phyloP scores from a whole-genome alignment of 768 basidiomycete species.

The Cubamyces sp. region DNA sequence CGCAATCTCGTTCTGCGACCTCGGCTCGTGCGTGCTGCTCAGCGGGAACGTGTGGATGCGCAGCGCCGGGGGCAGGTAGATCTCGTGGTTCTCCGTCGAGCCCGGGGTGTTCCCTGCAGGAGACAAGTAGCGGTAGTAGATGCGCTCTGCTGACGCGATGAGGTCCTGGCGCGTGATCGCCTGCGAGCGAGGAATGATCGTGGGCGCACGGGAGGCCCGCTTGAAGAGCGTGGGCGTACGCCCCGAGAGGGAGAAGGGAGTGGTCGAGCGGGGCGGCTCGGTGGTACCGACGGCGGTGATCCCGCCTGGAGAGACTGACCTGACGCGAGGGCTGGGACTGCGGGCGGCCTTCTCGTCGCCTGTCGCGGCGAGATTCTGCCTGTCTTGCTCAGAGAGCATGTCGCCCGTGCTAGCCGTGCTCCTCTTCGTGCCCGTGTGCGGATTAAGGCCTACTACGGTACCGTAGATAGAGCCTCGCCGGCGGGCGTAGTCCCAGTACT shows the following conservation, averaged over 20 bases:
- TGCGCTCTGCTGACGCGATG: slow-evolving; percentile 92
- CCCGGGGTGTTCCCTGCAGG: slow-evolving; percentile 76
- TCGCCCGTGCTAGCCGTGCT: slow-evolving; percentile 85
- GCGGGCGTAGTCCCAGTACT: slow-evolving; percentile 95
- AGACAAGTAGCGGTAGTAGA: slow-evolving; percentile 92
- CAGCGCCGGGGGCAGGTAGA: slow-evolving; percentile 92
- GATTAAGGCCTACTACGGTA: slow-evolving; percentile 78
- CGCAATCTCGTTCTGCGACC: slow-evolving; percentile 65
- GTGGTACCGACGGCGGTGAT: slow-evolving; percentile 42
- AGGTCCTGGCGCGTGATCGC: slow-evolving; percentile 91
- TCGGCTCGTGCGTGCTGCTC: slow-evolving; percentile 73
- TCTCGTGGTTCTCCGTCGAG: slow-evolving; percentile 91
- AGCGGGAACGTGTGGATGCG: slow-evolving; percentile 92
- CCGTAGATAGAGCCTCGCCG: slow-evolving; percentile 93
- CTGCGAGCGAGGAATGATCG: slow-evolving; percentile 88
- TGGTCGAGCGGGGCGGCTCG: slow-evolving; percentile 66
- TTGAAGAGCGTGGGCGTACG: slow-evolving; percentile 80
- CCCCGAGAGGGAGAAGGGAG: slow-evolving; percentile 77
- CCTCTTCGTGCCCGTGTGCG: slow-evolving; percentile 65
- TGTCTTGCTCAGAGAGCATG: slow-evolving; percentile 70
- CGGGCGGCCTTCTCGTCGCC: slow-evolving; percentile 51
- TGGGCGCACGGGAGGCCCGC: slow-evolving; percentile 88
- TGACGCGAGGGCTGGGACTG: slow-evolving; percentile 63
- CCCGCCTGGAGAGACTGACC: slow-evolving; percentile 50
- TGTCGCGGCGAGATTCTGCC: slow-evolving; percentile 61